Percentiles rank a stretch among this genome's conserved stretches.
phyloP scores from a whole-genome alignment of 176 grass and related monocot genomes.

The Thalia dealbata region DNA sequence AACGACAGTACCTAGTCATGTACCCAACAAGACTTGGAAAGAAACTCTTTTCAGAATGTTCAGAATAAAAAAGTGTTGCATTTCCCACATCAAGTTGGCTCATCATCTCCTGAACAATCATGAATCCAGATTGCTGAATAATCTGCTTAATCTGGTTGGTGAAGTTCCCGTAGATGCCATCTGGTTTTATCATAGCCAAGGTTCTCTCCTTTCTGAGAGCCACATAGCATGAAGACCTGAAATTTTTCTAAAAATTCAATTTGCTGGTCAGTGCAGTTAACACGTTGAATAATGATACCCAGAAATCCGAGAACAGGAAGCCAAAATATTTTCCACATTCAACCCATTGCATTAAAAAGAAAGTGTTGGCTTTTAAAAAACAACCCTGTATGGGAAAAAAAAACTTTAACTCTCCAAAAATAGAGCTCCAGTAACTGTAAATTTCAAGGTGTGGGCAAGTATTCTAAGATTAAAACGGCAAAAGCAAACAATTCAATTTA shows the following conservation, averaged over 20 bases:
- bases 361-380: not conserved
- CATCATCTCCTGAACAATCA: slow-evolving; percentile 35
- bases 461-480: too few species aligned
- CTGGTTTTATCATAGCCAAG: slow-evolving; percentile 76
- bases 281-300: not conserved
- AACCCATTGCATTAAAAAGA: not conserved
- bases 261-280: not conserved
- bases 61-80: slow-evolving; percentile 55
- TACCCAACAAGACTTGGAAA: slow-evolving; percentile 68
- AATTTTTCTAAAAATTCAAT: not conserved
- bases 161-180: slow-evolving; percentile 63
- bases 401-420: too few species aligned
- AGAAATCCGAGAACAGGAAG: not conserved
- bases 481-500: too few species aligned
- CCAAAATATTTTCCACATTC: not conserved
- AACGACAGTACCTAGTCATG: slow-evolving; percentile 53
- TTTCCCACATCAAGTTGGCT: slow-evolving; percentile 42
- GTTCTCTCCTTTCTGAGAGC: slow-evolving; percentile 44
- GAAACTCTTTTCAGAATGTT: slow-evolving; percentile 71
- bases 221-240: slow-evolving; percentile 38
- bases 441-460: too few species aligned
- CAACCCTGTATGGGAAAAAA: too few species aligned
- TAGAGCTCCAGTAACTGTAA: too few species aligned
- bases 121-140: slow-evolving; percentile 59
- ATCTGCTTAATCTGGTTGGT: slow-evolving; percentile 41